Conservation (phyloP, 1,139 yeast species). For the Pichia sp. region DNA sequence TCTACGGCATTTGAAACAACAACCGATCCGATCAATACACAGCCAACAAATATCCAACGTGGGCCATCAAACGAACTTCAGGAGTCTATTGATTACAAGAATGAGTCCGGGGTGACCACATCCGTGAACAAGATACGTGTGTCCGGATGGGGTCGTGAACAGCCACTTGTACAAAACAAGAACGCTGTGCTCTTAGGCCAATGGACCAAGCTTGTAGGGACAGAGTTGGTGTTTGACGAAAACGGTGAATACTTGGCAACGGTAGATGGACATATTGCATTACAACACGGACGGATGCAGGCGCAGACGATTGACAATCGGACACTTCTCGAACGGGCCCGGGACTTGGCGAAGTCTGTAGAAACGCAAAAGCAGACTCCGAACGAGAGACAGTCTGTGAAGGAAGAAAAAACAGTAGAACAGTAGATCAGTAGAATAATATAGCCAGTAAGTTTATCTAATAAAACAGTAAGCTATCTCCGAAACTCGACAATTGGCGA, state of each 20-base stretch:
- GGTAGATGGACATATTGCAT: slow-evolving; percentile 27
- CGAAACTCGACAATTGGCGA: too few species aligned
- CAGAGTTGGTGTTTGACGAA: slow-evolving; percentile 64
- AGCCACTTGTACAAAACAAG: slow-evolving; percentile 51
- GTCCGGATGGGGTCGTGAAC: slow-evolving; percentile 45
- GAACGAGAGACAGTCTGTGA: neutral
- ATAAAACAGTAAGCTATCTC: too few species aligned
- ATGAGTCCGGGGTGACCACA: slow-evolving; percentile 15
- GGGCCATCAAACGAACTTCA: slow-evolving; percentile 14
- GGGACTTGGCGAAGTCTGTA: slow-evolving; percentile 18
- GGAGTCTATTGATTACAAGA: slow-evolving; percentile 18
- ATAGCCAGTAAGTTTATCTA: neutral
- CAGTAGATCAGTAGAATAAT: neutral
- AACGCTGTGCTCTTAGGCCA: slow-evolving; percentile 60
- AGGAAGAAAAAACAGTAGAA: neutral
- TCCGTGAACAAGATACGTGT: slow-evolving; percentile 39
- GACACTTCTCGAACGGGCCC: slow-evolving; percentile 21
- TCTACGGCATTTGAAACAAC: slow-evolving; percentile 10
- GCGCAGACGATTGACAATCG: slow-evolving; percentile 18
- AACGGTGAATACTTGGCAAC: slow-evolving; percentile 43
- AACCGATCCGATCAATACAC: slow-evolving; percentile 10
- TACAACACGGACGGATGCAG: slow-evolving; percentile 28
- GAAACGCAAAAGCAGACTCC: neutral
- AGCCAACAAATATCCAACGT: neutral
- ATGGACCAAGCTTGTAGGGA: slow-evolving; percentile 79